Evolutionary conservation across 169 alveolate species (phyloP).

Genomic region (Eimeria necatrix): DNA sequence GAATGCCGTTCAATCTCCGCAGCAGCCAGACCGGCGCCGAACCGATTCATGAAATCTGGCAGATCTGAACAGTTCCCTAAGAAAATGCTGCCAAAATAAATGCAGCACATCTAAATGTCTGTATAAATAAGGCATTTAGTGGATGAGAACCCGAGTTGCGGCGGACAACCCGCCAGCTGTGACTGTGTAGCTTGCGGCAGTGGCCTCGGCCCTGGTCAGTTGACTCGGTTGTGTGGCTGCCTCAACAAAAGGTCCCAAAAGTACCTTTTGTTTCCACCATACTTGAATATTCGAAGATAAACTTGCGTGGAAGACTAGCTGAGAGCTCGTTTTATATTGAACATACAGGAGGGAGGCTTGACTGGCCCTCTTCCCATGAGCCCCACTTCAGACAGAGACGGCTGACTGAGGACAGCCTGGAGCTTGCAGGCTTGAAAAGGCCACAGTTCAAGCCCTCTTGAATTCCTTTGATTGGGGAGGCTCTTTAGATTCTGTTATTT

Average conservation of each 20-base stretch:
- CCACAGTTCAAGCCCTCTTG: neutral
- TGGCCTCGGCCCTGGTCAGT: slow-evolving; percentile 58
- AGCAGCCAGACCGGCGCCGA: slow-evolving; percentile 11
- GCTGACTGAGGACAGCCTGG: slow-evolving; percentile 48
- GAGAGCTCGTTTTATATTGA: neutral
- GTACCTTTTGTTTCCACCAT: neutral
- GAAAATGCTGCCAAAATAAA: neutral
- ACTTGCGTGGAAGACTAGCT: neutral
- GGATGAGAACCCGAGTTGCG: neutral
- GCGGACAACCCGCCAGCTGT: neutral
- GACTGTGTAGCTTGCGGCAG: slow-evolving; percentile 16
- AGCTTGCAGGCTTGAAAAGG: neutral
- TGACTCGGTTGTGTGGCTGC: neutral
- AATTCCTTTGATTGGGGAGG: neutral
- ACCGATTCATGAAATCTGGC: neutral
- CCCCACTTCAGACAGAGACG: slow-evolving; percentile 30
- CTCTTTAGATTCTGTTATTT: neutral
- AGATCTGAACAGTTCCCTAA: neutral
- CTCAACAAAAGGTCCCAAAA: neutral
- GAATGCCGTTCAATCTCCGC: neutral
- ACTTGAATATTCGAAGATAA: neutral
- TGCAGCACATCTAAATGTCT: neutral
- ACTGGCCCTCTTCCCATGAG: slow-evolving; percentile 20
- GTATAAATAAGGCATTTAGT: neutral
- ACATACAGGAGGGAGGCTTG: neutral